A percentile compares a stretch with the other conserved stretches of the same genome.
Conservation (phyloP, 2,329 filamentous ascomycete species). For the Cladosporium sp. region DNA sequence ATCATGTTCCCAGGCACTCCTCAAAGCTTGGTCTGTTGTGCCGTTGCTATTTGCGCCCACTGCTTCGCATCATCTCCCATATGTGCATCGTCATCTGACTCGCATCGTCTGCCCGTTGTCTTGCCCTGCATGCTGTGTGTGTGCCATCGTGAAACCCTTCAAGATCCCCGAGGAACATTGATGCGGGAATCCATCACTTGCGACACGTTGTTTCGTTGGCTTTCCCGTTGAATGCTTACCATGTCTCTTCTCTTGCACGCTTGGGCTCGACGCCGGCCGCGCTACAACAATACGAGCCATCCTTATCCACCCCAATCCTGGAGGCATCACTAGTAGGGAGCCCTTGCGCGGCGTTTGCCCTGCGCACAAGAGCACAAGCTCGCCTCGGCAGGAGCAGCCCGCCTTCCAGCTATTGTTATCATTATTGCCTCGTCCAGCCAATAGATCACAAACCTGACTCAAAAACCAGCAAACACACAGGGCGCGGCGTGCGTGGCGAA, state of each 20-base stretch:
- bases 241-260: not conserved
- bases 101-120: not conserved
- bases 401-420: not conserved
- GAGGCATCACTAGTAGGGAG: constrained; percentile 9
- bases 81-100: constrained; percentile 12
- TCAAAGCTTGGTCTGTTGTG: constrained; percentile 14
- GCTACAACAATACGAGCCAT: not conserved
- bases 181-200: constrained; percentile 8
- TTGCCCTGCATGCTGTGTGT: not conserved
- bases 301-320: not conserved
- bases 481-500: constrained; percentile 4
- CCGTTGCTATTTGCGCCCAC: constrained; percentile 18
- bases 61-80: constrained; percentile 3
- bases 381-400: not conserved
- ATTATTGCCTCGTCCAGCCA: constrained; percentile 3
- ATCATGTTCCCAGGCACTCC: constrained; percentile 12
- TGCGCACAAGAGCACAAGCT: not conserved
- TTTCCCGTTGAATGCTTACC: not conserved
- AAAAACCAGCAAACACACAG: not conserved
- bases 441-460: constrained; percentile 14
- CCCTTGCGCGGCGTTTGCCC: constrained; percentile 1
- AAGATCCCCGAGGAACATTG: not conserved
- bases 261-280: not conserved
- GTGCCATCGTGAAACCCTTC: constrained; percentile 15
- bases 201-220: constrained; percentile 7